Percentiles rank a stretch among this genome's conserved stretches.
Evolutionary conservation across 768 basidiomycete genomes (phyloP).

Genomic region (Suillus bovinus): DNA sequence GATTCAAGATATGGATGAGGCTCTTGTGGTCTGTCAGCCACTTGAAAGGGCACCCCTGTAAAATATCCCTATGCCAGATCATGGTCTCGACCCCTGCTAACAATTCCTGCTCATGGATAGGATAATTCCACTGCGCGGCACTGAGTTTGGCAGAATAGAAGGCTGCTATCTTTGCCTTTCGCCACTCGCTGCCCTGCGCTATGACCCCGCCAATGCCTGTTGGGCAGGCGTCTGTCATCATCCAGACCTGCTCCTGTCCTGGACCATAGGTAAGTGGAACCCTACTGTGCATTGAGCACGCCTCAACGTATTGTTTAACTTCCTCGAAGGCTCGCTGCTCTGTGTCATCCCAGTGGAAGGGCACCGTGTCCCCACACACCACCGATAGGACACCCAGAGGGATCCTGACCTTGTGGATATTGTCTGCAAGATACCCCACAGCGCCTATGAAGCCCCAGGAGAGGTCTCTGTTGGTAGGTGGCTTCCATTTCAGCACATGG

Average conservation of each 20-base stretch:
- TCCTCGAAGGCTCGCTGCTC: constrained; percentile 23
- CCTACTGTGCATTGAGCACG: constrained; percentile 16
- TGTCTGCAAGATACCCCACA: not conserved
- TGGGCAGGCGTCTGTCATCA: constrained; percentile 34
- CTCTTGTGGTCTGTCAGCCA: constrained; percentile 32
- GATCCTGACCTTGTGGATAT: not conserved
- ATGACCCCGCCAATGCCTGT: constrained; percentile 33
- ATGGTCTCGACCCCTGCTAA: constrained; percentile 37
- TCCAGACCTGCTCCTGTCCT: constrained; percentile 17
- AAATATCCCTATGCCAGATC: constrained; percentile 18
- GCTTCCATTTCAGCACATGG: constrained; percentile 22
- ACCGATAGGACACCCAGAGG: not conserved
- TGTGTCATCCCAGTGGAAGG: constrained; percentile 17
- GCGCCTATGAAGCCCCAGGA: not conserved
- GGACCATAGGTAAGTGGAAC: constrained; percentile 23
- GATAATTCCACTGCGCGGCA: constrained; percentile 36
- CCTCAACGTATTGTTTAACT: constrained; percentile 10
- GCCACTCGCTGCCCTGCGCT: constrained; percentile 25
- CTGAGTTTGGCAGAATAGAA: constrained; percentile 32
- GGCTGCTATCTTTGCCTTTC: constrained; percentile 25
- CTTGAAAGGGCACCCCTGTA: constrained; percentile 17
- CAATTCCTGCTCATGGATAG: constrained; percentile 41
- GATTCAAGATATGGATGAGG: constrained; percentile 30
- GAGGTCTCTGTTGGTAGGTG: constrained; percentile 9
- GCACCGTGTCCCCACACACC: constrained; percentile 7